Evolutionary conservation across 495 filamentous ascomycete species (phyloP).

Genomic region (Chaetomium tenue): DNA sequence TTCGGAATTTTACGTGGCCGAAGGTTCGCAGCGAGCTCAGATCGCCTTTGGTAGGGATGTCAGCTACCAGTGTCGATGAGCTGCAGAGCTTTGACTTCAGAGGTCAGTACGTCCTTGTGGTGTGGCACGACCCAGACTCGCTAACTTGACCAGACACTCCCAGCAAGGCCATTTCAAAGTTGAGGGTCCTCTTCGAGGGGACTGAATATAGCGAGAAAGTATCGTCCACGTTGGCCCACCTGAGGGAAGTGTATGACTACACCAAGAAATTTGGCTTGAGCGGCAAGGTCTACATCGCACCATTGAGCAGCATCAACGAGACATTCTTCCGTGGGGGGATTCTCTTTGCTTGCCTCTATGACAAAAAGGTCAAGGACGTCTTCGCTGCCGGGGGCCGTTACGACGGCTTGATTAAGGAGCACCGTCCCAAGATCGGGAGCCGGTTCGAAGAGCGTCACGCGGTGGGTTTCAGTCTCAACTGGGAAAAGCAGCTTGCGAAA

Average conservation of each 20-base stretch:
- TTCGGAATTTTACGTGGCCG: slow-evolving; percentile 76
- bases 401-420: slow-evolving; percentile 75
- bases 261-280: slow-evolving; percentile 69
- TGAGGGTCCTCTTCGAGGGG: slow-evolving; percentile 72
- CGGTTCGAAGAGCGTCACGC: slow-evolving; percentile 61
- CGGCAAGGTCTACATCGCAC: slow-evolving; percentile 78
- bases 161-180: slow-evolving; percentile 66
- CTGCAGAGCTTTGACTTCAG: slow-evolving; percentile 86
- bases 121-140: not conserved
- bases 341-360: slow-evolving; percentile 87
- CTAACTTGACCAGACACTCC: slow-evolving; percentile 55
- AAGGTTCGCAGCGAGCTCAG: slow-evolving; percentile 83
- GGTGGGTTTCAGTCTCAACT: slow-evolving; percentile 89
- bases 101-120: slow-evolving; percentile 45
- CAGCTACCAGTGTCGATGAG: slow-evolving; percentile 88
- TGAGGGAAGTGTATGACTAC: slow-evolving; percentile 73
- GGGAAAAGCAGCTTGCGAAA: slow-evolving; percentile 73
- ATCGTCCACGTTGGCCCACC: slow-evolving; percentile 71
- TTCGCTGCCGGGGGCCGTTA: slow-evolving; percentile 95
- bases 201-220: slow-evolving; percentile 64
- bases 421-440: slow-evolving; percentile 58
- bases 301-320: slow-evolving; percentile 85
- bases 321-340: slow-evolving; percentile 87
- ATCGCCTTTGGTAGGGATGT: slow-evolving; percentile 72
- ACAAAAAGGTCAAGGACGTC: slow-evolving; percentile 76